Evolutionary conservation across 176 grass and related monocot genomes (phyloP).

Genomic region (Zea luxurians): DNA sequence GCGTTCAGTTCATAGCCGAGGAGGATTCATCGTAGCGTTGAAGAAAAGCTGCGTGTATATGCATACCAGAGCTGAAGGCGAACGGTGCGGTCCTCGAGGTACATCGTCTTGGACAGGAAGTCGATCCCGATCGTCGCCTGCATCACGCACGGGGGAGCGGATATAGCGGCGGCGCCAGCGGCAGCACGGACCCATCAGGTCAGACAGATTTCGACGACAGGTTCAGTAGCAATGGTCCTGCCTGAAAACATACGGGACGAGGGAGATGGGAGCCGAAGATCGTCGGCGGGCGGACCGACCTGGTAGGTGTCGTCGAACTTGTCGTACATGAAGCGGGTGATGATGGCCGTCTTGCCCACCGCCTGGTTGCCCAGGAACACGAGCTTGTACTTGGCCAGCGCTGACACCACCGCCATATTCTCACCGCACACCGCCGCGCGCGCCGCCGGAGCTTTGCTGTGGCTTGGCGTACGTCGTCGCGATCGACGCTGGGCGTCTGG

Average conservation of each 20-base stretch:
- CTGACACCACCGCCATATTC: conserved; percentile 63
- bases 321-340: conserved; percentile 95
- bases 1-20: not conserved
- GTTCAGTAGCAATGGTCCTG: not conserved
- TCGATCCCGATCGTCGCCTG: conserved; percentile 93
- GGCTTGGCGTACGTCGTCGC: not conserved
- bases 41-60: not conserved
- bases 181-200: not conserved
- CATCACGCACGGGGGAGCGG: not conserved
- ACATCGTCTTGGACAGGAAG: conserved; percentile 94
- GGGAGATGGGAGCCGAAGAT: not conserved
- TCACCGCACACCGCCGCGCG: not conserved
- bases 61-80: conserved; percentile 80
- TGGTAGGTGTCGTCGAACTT: conserved; percentile 86
- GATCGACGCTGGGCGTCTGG: not conserved
- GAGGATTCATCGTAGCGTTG: not conserved
- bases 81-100: conserved; percentile 82
- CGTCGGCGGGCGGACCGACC: conserved; percentile 8
- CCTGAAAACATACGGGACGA: not conserved
- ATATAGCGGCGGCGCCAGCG: not conserved
- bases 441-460: not conserved
- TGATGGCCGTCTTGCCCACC: conserved; percentile 78
- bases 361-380: conserved; percentile 84
- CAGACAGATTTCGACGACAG: not conserved
- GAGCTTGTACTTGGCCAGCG: conserved; percentile 80